phyloP scores from a whole-genome alignment of 208 protist genomes.

The Leishmania guyanensis region DNA sequence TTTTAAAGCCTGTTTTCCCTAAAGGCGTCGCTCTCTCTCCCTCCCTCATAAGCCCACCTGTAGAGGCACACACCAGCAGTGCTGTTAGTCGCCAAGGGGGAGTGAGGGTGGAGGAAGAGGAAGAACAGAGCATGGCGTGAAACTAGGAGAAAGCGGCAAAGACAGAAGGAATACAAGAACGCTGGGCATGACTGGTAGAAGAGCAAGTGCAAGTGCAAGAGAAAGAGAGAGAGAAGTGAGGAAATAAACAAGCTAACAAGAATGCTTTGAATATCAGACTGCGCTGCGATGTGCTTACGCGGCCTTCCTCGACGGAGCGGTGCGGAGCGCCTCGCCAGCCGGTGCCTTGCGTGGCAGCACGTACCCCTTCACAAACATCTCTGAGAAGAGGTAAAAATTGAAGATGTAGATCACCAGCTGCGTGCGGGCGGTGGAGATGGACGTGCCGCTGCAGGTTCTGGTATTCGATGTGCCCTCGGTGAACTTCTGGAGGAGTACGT shows the following conservation, averaged over 20 bases:
- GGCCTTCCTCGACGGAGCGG: slow-evolving; percentile 24
- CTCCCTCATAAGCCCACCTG: background rate
- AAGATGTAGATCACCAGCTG: slow-evolving; percentile 90
- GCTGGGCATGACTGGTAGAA: no score
- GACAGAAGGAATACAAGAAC: background rate
- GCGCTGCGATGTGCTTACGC: slow-evolving; percentile 3
- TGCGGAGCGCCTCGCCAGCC: background rate
- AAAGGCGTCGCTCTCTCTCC: background rate
- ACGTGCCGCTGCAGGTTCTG: slow-evolving; percentile 42
- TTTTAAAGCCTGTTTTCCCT: background rate
- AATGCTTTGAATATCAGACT: background rate
- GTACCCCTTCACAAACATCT: slow-evolving; percentile 91
- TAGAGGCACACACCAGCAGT: no score
- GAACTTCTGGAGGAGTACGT: slow-evolving; percentile 45
- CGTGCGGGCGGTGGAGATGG: slow-evolving; percentile 33
- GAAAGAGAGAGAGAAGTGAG: background rate
- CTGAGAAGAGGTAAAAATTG: slow-evolving; percentile 94
- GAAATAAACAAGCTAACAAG: background rate
- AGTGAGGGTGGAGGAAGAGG: background rate
- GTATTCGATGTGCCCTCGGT: slow-evolving; percentile 2
- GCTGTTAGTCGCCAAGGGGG: background rate
- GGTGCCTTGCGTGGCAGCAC: slow-evolving; percentile 43
- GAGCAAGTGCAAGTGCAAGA: background rate
- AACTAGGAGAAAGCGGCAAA: background rate
- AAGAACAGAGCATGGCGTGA: background rate